Percentiles rank a stretch among this genome's conserved stretches.
Conservation (phyloP, 2,329 filamentous ascomycete species). For the Orbilia oligospora region DNA sequence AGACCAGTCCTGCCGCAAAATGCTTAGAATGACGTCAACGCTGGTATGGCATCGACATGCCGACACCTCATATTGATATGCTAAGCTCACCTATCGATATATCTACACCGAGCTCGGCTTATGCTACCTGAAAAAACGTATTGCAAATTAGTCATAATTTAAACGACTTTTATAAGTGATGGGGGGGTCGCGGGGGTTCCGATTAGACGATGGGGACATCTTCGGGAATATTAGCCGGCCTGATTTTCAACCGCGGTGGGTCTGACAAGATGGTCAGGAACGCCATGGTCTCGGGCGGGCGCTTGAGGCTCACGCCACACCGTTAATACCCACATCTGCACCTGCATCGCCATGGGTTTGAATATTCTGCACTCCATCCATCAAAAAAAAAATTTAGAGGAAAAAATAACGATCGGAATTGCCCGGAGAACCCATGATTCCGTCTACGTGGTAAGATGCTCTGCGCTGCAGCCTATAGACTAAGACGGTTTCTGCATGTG, state of each 20-base stretch:
- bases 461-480: background rate
- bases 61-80: background rate
- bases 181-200: constrained; percentile 3
- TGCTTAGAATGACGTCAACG: background rate
- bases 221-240: constrained; percentile 27
- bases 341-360: constrained; percentile 9
- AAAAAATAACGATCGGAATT: constrained; percentile 1
- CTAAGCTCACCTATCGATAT: background rate
- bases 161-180: background rate
- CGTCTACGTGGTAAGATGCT: background rate
- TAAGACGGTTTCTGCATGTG: constrained; percentile 20
- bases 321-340: constrained; percentile 9
- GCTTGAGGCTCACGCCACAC: constrained; percentile 43
- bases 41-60: too few relatives aligned
- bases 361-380: background rate
- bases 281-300: constrained; percentile 19
- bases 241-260: constrained; percentile 23
- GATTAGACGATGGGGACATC: constrained; percentile 10
- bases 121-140: background rate
- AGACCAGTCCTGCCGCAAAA: background rate
- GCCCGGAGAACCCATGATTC: background rate
- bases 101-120: background rate
- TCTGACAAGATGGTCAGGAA: constrained; percentile 9
- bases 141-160: background rate
- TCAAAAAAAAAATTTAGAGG: background rate